phyloP scores from a whole-genome alignment of 129 eudicot genomes.

The Pseudognaphalium luteoalbum region DNA sequence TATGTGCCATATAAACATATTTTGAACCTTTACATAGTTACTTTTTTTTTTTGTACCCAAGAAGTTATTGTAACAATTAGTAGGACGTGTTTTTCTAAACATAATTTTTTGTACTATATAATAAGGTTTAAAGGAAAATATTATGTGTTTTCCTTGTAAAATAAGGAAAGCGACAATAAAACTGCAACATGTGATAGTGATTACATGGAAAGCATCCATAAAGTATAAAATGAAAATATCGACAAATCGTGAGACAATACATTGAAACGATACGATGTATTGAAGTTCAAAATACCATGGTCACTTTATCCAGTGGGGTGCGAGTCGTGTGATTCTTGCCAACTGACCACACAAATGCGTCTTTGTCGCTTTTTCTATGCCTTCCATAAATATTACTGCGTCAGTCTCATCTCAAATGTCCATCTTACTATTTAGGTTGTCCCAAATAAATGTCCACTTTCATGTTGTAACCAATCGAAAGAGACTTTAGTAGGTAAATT shows the following conservation, averaged over 20 bases:
- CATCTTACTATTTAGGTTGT: too few relatives aligned
- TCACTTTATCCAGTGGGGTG: slow-evolving; percentile 33
- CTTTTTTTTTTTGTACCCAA: not conserved
- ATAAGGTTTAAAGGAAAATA: not conserved
- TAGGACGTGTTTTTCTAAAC: not conserved
- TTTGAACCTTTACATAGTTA: not conserved
- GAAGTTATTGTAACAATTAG: not conserved
- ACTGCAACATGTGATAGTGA: slow-evolving; percentile 42
- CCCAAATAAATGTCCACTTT: too few relatives aligned
- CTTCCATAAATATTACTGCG: not conserved
- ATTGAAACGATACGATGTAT: slow-evolving; percentile 25
- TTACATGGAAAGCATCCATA: slow-evolving; percentile 30
- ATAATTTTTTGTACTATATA: not conserved
- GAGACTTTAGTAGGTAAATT: too few relatives aligned
- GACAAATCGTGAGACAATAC: slow-evolving; percentile 7
- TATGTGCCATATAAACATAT: too few relatives aligned
- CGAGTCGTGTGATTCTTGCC: slow-evolving; percentile 47
- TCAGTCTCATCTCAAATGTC: too few relatives aligned
- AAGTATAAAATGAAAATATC: not conserved
- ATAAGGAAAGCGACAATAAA: slow-evolving; percentile 37
- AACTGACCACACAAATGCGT: slow-evolving; percentile 39
- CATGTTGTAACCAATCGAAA: too few relatives aligned
- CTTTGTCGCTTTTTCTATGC: slow-evolving; percentile 35
- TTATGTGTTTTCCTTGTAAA: slow-evolving; percentile 22
- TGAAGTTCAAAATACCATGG: slow-evolving; percentile 23